Conservation (phyloP, 202 grass and related monocot genomes). For the Bolboschoenoplectus hybrid region DNA sequence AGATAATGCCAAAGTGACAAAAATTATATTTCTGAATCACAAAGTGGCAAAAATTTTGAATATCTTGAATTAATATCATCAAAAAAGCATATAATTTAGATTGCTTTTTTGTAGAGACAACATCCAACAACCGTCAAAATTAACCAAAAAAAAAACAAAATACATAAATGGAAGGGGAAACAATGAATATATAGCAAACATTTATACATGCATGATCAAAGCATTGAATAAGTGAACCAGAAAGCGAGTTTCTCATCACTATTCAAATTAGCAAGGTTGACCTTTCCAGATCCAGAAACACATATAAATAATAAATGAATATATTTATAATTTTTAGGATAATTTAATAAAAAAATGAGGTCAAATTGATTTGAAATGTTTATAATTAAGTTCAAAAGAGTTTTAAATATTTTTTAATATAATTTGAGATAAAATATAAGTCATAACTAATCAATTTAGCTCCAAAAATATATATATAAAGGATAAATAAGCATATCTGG, state of each 20-base stretch:
- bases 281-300: slow-evolving; percentile 36
- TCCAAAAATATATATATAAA: too few relatives aligned
- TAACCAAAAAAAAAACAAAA: not conserved
- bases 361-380: too few relatives aligned
- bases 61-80: not conserved
- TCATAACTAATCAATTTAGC: too few relatives aligned
- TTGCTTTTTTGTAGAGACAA: not conserved
- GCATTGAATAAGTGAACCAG: slow-evolving; percentile 97
- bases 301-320: too few relatives aligned
- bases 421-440: too few relatives aligned
- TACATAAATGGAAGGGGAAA: not conserved
- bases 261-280: slow-evolving; percentile 69
- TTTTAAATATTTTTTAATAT: too few relatives aligned
- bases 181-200: slow-evolving; percentile 37
- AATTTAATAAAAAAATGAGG: too few relatives aligned
- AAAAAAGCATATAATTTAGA: not conserved
- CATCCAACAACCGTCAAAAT: not conserved
- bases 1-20: not conserved
- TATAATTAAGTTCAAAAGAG: too few relatives aligned
- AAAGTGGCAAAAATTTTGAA: not conserved
- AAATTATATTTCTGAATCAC: not conserved
- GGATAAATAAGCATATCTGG: too few relatives aligned
- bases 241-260: slow-evolving; percentile 85
- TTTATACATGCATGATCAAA: slow-evolving; percentile 93
- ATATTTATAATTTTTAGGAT: too few relatives aligned